These are phyloP conservation scores for Hypoxylon trugodes DNA, from an alignment of 495 filamentous ascomycete species.

Conservation along the genomic window DNA sequence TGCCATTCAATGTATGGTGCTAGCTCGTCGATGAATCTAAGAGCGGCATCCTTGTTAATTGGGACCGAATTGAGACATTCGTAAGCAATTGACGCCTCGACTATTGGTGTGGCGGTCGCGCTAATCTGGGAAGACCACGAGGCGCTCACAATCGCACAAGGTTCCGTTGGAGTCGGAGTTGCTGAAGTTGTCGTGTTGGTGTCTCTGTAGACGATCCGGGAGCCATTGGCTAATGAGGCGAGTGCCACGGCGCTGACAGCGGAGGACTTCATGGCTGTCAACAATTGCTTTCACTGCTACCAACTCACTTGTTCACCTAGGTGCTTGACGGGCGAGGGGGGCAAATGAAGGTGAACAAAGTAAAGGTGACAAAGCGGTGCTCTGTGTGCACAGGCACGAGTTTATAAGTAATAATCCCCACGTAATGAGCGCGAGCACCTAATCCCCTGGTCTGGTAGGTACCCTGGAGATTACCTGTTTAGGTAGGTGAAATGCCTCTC, in stretches of 20 bases:
- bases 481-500: conserved; percentile 36
- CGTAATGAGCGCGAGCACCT: conserved; percentile 12
- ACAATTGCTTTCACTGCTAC: conserved; percentile 9
- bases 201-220: conserved; percentile 9
- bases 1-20: conserved; percentile 57
- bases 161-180: conserved; percentile 36
- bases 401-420: conserved; percentile 11
- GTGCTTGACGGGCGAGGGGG: neutral
- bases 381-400: neutral
- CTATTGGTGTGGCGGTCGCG: conserved; percentile 42
- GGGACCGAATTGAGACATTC: conserved; percentile 58
- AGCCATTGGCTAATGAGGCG: conserved; percentile 20
- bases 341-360: too few species aligned
- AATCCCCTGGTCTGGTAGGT: conserved; percentile 17
- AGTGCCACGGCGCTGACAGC: conserved; percentile 20
- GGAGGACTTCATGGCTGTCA: conserved; percentile 31
- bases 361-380: neutral
- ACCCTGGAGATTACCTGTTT: conserved; percentile 27
- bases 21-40: conserved; percentile 52
- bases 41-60: conserved; percentile 49
- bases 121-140: conserved; percentile 49
- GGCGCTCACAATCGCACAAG: conserved; percentile 54
- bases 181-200: conserved; percentile 40
- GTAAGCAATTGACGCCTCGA: conserved; percentile 52
- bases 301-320: conserved; percentile 11